phyloP scores from a whole-genome alignment of 768 basidiomycete species.

The Russula abietina region DNA sequence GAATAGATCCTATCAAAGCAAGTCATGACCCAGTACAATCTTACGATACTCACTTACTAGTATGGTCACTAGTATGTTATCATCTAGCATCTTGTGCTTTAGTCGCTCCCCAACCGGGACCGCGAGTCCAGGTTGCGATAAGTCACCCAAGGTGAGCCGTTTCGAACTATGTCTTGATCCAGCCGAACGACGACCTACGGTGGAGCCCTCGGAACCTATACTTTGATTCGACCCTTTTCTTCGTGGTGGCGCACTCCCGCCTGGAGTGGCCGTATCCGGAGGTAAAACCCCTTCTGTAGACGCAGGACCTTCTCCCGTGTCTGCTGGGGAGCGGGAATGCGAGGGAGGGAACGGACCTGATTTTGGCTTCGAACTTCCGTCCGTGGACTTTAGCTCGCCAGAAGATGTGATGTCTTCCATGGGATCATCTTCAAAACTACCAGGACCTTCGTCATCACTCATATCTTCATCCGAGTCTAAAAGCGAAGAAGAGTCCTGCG shows the following conservation, averaged over 20 bases:
- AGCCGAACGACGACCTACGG: slow-evolving; percentile 32
- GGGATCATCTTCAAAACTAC: slow-evolving; percentile 69
- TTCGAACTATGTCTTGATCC: slow-evolving; percentile 54
- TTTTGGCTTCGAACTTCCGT: slow-evolving; percentile 10
- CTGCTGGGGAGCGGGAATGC: slow-evolving; percentile 22
- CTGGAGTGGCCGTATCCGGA: background rate
- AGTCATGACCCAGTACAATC: slow-evolving; percentile 6
- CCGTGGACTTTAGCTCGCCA: slow-evolving; percentile 43
- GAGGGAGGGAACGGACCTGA: background rate
- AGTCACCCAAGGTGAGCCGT: slow-evolving; percentile 36
- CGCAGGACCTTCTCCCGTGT: background rate
- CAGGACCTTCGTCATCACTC: slow-evolving; percentile 59
- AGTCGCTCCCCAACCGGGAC: slow-evolving; percentile 69
- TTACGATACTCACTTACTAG: slow-evolving; percentile 49
- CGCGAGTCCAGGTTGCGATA: slow-evolving; percentile 33
- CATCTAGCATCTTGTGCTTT: slow-evolving; percentile 72
- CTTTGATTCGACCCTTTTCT: slow-evolving; percentile 20
- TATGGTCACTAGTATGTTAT: slow-evolving; percentile 65
- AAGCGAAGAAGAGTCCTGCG: slow-evolving; percentile 44
- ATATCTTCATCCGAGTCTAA: slow-evolving; percentile 74
- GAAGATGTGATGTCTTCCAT: slow-evolving; percentile 82
- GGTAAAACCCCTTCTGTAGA: background rate
- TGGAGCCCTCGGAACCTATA: slow-evolving; percentile 23
- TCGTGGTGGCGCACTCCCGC: slow-evolving; percentile 13
- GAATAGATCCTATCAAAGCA: slow-evolving; percentile 68